Conservation (phyloP, 306 rosid genomes). For the Amphicarpaea edgeworthii region DNA sequence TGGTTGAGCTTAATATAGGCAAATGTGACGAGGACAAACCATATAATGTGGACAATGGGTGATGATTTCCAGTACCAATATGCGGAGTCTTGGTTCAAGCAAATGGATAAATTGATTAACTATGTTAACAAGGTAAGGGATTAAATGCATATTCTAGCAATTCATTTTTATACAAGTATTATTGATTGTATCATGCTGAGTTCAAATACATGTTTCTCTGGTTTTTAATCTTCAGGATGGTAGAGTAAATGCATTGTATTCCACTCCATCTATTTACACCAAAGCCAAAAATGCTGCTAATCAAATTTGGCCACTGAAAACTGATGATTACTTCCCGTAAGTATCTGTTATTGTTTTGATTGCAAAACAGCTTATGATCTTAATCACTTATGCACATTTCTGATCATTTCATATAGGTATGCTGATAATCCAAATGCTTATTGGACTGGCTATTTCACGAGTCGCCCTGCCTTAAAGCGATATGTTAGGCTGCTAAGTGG, state of each 20-base stretch:
- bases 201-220: constrained; percentile 34
- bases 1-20: constrained; percentile 56
- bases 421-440: constrained; percentile 73
- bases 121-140: constrained; percentile 75
- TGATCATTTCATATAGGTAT: constrained; percentile 63
- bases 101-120: constrained; percentile 92
- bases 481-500: constrained; percentile 79
- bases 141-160: constrained; percentile 9
- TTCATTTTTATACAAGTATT: background rate
- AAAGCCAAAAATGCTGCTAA: constrained; percentile 82
- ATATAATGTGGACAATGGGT: constrained; percentile 99
- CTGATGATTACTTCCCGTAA: constrained; percentile 93
- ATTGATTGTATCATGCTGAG: background rate
- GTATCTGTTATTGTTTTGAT: constrained; percentile 36
- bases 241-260: constrained; percentile 85
- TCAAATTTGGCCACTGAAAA: constrained; percentile 86
- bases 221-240: constrained; percentile 73
- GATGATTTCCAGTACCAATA: constrained; percentile 91
- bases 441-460: constrained; percentile 89
- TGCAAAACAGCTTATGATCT: constrained; percentile 9
- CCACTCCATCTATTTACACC: constrained; percentile 90
- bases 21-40: constrained; percentile 84
- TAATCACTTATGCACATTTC: constrained; percentile 24
- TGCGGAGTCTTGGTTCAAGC: constrained; percentile 94
- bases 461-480: constrained; percentile 82